Evolutionary conservation across 495 filamentous ascomycete genomes (phyloP).

Genomic region (Chaetomium fimeti): DNA sequence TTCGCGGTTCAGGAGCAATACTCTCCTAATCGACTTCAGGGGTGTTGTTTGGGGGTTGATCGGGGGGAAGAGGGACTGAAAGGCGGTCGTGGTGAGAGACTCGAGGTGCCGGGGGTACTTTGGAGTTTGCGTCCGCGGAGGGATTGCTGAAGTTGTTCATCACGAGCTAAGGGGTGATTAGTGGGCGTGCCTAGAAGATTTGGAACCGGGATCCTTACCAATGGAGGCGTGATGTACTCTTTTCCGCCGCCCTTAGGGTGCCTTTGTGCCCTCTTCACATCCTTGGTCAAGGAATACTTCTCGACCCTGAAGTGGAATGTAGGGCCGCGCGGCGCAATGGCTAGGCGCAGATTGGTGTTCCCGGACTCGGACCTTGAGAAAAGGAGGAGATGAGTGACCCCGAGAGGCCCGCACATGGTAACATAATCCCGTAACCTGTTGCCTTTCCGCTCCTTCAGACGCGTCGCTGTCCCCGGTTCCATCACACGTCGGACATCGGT

Average conservation of each 20-base stretch:
- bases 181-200: neutral
- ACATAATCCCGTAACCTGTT: constrained; percentile 92
- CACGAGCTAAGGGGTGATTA: constrained; percentile 61
- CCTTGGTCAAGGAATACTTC: constrained; percentile 90
- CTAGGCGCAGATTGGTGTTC: constrained; percentile 88
- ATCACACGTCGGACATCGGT: constrained; percentile 90
- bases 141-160: constrained; percentile 95
- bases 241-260: constrained; percentile 78
- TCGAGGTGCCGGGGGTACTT: constrained; percentile 81
- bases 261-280: constrained; percentile 76
- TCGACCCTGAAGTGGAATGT: constrained; percentile 96
- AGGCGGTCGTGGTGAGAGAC: constrained; percentile 86
- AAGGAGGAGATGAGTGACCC: constrained; percentile 89
- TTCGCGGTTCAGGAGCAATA: constrained; percentile 87
- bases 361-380: constrained; percentile 88
- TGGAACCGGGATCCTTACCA: constrained; percentile 50
- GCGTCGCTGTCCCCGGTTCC: constrained; percentile 88
- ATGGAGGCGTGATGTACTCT: constrained; percentile 75
- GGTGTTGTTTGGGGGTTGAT: constrained; percentile 92
- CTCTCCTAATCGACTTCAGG: constrained; percentile 79
- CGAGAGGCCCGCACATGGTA: constrained; percentile 91
- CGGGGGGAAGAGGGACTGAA: constrained; percentile 93
- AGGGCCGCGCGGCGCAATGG: constrained; percentile 84
- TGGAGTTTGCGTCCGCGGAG: constrained; percentile 59
- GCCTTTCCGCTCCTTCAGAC: constrained; percentile 82